Base-by-base conservation (phyloP, 805 yeast species). In the Ogataea glucozyma region DNA sequence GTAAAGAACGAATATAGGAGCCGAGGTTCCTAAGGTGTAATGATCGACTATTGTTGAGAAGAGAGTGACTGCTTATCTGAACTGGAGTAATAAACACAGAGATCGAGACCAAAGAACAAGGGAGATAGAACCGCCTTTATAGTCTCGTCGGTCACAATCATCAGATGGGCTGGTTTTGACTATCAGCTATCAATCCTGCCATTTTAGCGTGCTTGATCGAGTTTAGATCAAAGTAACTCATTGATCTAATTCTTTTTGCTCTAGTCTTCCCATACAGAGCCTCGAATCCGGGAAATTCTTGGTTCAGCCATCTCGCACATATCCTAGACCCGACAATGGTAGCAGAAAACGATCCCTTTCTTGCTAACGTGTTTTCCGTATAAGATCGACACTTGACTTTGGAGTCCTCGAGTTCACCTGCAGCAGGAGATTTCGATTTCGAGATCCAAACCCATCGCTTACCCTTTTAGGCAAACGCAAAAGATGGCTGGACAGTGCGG, bases 401-500 rank as follows among this genome's bases (percentile, higher is more conserved):
- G n/a, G n/a, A n/a, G n/a, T n/a, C n/a, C n/a, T n/a, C n/a, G n/a
- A n/a, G n/a, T n/a, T 10, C 19, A 6, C 12, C 32, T 30, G 32
- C 32, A 30, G 35, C 26, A 11, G 7, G n/a, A n/a, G 35, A 5
- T 9, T 26, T 17, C 22, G 26, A 23, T 34, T 16, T 24, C 38
- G 22, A 22, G 38, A 9, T 16, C 24, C 24, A 24, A 34, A 17
- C 24, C 20, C 29, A 34, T 34, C 30, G 14, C 8, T n/a, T 34
- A 23, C 38, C 38, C 13, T n/a, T 12, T 34, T 14, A 14, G 38
- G 38, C 24, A 13, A 23, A 10, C 10, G 10, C 14, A 24, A 34
- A 34, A 34, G 38, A 34, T 34, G 38, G 38, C 38, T 34, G 38
- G 38, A 17, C 22, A 34, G 7, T 10, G 21, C 4, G 19, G 10